phyloP scores from a whole-genome alignment of 179 eudicot genomes.

The Drosera spatulata region DNA sequence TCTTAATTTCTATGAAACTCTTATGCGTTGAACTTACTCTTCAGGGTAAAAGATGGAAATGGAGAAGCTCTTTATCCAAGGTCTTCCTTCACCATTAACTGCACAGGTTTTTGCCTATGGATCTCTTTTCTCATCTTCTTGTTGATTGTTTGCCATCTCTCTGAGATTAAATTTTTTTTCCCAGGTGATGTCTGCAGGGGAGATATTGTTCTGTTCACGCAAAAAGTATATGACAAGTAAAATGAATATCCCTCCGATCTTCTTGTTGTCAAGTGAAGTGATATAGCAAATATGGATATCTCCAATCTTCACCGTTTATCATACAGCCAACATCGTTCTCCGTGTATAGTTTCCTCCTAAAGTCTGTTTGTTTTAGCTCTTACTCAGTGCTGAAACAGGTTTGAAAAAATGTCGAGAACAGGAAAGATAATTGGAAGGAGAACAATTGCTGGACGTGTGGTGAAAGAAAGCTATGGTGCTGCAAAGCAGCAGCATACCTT shows the following conservation, averaged over 20 bases:
- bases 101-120: constrained; percentile 43
- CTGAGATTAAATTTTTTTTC: not conserved
- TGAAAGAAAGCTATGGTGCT: constrained; percentile 85
- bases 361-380: not conserved
- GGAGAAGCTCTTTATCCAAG: constrained; percentile 61
- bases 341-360: too few relatives aligned
- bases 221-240: constrained; percentile 56
- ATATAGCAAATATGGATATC: not conserved
- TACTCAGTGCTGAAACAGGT: constrained; percentile 24
- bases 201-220: constrained; percentile 68
- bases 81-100: constrained; percentile 56
- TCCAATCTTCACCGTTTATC: too few relatives aligned
- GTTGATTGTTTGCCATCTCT: not conserved
- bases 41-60: constrained; percentile 63
- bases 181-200: constrained; percentile 89
- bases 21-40: not conserved
- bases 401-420: constrained; percentile 39
- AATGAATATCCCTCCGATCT: not conserved
- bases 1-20: not conserved
- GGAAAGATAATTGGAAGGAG: constrained; percentile 43
- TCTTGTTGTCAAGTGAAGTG: not conserved
- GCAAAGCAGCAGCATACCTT: constrained; percentile 86
- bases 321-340: too few relatives aligned
- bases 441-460: constrained; percentile 69
- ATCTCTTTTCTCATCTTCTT: constrained; percentile 1